A percentile compares a stretch with the other conserved stretches of the same genome.
Evolutionary conservation across 139 green algal genomes (phyloP).

Genomic region (Desmodesmus armatus): DNA sequence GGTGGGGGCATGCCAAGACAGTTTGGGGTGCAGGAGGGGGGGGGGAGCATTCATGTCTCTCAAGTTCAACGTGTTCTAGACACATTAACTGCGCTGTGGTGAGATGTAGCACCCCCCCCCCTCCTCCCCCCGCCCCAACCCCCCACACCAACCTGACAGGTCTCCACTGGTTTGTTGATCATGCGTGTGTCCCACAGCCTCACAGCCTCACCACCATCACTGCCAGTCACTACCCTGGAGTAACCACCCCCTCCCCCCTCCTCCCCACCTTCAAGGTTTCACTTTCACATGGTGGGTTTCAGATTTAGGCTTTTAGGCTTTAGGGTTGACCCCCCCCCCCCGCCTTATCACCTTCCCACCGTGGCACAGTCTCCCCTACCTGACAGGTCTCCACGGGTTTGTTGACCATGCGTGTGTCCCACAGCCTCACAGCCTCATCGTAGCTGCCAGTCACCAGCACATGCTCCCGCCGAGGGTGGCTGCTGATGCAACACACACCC

Average conservation of each 20-base stretch:
- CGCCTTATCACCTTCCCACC: too few species aligned
- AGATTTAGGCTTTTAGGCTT: too few species aligned
- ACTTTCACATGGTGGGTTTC: too few species aligned
- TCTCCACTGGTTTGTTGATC: slow-evolving; percentile 48
- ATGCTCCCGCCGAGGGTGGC: slow-evolving; percentile 57
- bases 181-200: slow-evolving; percentile 83
- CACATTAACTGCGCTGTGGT: too few species aligned
- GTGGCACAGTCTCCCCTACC: slow-evolving; percentile 25
- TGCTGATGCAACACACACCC: slow-evolving; percentile 88
- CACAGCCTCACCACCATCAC: slow-evolving; percentile 90
- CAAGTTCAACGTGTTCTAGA: not conserved
- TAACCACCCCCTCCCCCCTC: too few species aligned
- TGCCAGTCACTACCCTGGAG: slow-evolving; percentile 84
- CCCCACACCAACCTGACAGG: slow-evolving; percentile 40
- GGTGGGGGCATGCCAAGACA: too few species aligned
- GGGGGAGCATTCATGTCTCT: too few species aligned
- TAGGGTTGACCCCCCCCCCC: too few species aligned
- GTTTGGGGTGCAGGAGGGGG: too few species aligned
- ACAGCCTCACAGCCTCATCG: slow-evolving; percentile 86
- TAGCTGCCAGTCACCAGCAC: slow-evolving; percentile 87
- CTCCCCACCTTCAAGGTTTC: too few species aligned
- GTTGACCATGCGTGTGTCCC: slow-evolving; percentile 69
- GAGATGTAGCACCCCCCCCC: too few species aligned
- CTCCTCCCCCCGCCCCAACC: too few species aligned
- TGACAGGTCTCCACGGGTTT: slow-evolving; percentile 56